Conservation (phyloP, 2,329 filamentous ascomycete species). For the Stemphylium beticola region DNA sequence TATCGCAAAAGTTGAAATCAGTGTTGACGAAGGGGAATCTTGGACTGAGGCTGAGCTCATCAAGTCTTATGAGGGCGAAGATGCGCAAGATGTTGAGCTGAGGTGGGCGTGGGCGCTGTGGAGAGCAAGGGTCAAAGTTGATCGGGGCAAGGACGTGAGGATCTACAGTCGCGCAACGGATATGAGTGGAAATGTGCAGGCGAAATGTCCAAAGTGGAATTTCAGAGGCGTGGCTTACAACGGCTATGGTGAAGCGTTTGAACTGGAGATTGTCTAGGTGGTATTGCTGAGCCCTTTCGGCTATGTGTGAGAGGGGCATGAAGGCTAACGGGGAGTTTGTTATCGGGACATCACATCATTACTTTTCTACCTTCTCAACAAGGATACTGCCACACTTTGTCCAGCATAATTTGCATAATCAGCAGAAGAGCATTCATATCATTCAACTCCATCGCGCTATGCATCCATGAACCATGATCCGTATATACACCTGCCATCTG, state of each 20-base stretch:
- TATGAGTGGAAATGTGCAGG: conserved; percentile 59
- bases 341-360: background rate
- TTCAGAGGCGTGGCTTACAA: conserved; percentile 66
- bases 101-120: conserved; percentile 66
- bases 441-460: conserved; percentile 19
- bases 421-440: background rate
- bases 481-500: background rate
- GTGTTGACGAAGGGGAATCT: conserved; percentile 55
- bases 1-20: conserved; percentile 61
- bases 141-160: conserved; percentile 50
- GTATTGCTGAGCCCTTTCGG: background rate
- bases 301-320: background rate
- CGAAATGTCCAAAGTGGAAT: conserved; percentile 61
- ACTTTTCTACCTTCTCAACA: background rate
- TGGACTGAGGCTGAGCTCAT: conserved; percentile 58
- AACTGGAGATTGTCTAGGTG: conserved; percentile 53
- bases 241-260: conserved; percentile 62
- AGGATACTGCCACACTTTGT: background rate
- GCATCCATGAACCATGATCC: background rate
- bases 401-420: background rate
- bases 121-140: conserved; percentile 53
- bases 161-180: conserved; percentile 64
- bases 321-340: background rate
- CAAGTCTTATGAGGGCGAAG: conserved; percentile 21
- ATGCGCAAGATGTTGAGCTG: conserved; percentile 35